Base-by-base conservation (phyloP, 2,329 filamentous ascomycete genomes). In the Arthrobotrys iridis region DNA sequence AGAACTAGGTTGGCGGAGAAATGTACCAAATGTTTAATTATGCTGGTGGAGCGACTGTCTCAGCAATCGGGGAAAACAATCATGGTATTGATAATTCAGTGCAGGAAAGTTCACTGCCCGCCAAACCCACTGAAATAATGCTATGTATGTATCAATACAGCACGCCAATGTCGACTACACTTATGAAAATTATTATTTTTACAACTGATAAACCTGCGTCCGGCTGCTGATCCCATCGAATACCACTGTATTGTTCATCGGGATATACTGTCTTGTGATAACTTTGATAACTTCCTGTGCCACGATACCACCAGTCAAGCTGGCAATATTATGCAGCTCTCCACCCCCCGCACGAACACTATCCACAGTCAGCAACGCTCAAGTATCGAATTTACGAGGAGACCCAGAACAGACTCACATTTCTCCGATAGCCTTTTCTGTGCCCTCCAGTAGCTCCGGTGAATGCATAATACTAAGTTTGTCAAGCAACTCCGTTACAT, bases 211-310 rank as follows among this genome's bases (percentile, higher is more conserved):
- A 60, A 88, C 84, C 80, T 88, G 86, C 78, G 86, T 87, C 77
- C 87, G 86, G 81, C 88, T 89, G 73, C 83, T 84, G 77, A 91
- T 88, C 20, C 89, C 89, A 83, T 91, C 89, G 78, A 89, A 91
- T 76, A 91, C 85, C 80, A 89, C 90, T 13, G 88, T 89, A 81
- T 91, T 90, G 79, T 91, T 88, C 77, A 90, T 87, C 22, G 89
- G 89, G 45, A 91, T 85, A 82, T 91, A 91, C 83, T 91, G 89
- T 80, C 88, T 88, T 10, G 89, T 91, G 79, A 91, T 87, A 70
- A 88, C 86, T 81, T 99, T 99, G 84, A 99, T 96, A 77, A 94
- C 88, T 83, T 99, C 95, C 83, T 99, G 96, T n/a, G 94, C 93
- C 52, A 96, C 91, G 84, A 99, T 91, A 2, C 95, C 96, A 28